Percentiles rank a stretch among this genome's conserved stretches.
These are phyloP conservation scores for Solanum etuberosum DNA, from an alignment of 257 asterid species.

Conservation along the genomic window DNA sequence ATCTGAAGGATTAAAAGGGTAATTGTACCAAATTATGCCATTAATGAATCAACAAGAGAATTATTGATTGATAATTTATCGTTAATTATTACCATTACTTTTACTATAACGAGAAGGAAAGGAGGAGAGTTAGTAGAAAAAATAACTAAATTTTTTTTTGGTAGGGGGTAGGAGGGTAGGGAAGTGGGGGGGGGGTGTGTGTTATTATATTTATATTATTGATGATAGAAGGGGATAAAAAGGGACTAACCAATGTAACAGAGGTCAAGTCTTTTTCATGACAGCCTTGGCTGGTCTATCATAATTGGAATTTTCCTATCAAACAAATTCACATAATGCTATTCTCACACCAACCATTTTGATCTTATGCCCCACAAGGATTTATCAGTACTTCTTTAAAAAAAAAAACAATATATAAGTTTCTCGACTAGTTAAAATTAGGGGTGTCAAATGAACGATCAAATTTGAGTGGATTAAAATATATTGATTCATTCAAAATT, in stretches of 20 bases:
- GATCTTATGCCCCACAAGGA: constrained; percentile 18
- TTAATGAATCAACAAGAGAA: not conserved
- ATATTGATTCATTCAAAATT: not conserved
- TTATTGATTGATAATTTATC: not conserved
- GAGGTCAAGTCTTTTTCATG: constrained; percentile 47
- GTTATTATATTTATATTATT: not conserved
- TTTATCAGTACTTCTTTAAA: not conserved
- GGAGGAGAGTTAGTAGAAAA: not conserved
- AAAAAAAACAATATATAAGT: not conserved
- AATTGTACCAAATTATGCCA: not conserved
- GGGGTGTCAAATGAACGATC: not conserved
- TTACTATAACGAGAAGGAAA: too few species aligned
- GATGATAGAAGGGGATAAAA: constrained; percentile 1
- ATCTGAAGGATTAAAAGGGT: not conserved
- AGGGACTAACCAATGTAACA: constrained; percentile 8
- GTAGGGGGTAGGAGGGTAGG: not conserved
- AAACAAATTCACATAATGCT: constrained; percentile 17
- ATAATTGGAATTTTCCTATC: constrained; percentile 23
- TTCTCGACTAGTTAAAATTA: not conserved
- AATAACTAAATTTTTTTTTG: accelerated
- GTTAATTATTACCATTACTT: not conserved
- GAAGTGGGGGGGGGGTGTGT: not conserved
- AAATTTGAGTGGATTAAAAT: not conserved
- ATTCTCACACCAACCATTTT: constrained; percentile 2
- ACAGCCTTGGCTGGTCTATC: constrained; percentile 24